A percentile compares a stretch with the other conserved stretches of the same genome.
phyloP scores from a whole-genome alignment of 1,284 basidiomycete genomes.

The Phellinidium pouzarii region DNA sequence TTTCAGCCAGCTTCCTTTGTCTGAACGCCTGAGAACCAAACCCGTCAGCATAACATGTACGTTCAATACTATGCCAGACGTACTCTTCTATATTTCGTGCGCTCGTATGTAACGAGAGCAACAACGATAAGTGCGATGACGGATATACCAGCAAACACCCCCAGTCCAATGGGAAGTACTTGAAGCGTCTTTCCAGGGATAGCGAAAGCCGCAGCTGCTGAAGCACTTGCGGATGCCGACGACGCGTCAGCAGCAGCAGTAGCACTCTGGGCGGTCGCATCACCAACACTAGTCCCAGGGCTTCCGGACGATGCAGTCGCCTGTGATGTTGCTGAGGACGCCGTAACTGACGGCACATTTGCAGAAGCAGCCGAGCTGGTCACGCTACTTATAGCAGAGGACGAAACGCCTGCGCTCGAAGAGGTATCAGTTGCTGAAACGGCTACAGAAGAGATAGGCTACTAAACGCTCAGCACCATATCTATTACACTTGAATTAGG shows the following conservation, averaged over 20 bases:
- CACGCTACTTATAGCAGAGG: constrained; percentile 1
- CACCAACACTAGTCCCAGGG: constrained; percentile 11
- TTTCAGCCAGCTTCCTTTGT: constrained; percentile 64
- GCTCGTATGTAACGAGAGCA: constrained; percentile 73
- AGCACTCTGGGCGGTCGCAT: constrained; percentile 15
- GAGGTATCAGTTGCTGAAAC: constrained; percentile 14
- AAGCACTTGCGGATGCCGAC: constrained; percentile 18
- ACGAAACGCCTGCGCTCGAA: constrained; percentile 10
- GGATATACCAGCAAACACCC: constrained; percentile 75
- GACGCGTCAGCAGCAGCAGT: constrained; percentile 18
- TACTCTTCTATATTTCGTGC: constrained; percentile 76
- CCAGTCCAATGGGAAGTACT: constrained; percentile 74
- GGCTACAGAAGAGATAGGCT: constrained; percentile 16
- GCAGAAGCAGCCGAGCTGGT: constrained; percentile 9
- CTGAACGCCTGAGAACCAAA: constrained; percentile 55
- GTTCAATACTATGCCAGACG: constrained; percentile 21
- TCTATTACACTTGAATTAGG: background rate
- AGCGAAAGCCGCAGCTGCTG: constrained; percentile 37
- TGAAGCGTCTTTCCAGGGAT: constrained; percentile 66
- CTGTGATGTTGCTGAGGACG: constrained; percentile 18
- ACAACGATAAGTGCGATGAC: constrained; percentile 75
- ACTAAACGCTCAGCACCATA: background rate
- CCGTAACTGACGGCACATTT: constrained; percentile 19
- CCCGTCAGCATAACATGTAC: background rate
- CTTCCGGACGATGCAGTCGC: background rate